Conservation (phyloP, 2,329 filamentous ascomycete species). For the Diplodia seriata region DNA sequence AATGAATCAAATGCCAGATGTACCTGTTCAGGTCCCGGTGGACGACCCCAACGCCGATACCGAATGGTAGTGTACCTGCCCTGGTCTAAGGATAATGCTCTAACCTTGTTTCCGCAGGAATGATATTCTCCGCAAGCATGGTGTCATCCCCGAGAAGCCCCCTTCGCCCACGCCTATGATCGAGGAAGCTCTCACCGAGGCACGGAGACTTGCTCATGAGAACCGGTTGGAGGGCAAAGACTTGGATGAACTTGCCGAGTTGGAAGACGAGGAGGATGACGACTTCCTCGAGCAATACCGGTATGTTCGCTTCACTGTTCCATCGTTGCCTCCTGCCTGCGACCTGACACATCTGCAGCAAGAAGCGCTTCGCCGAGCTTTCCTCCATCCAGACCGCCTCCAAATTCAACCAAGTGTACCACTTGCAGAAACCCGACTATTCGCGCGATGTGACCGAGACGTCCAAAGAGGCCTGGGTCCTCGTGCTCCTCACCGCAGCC, state of each 20-base stretch:
- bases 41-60: conserved; percentile 91
- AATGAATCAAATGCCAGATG: conserved; percentile 55
- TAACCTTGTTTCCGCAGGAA: conserved; percentile 69
- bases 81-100: conserved; percentile 24
- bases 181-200: conserved; percentile 89
- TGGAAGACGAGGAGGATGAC: conserved; percentile 96
- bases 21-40: conserved; percentile 80
- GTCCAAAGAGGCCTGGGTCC: conserved; percentile 69
- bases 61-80: conserved; percentile 73
- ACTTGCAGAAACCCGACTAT: conserved; percentile 93
- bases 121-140: conserved; percentile 95
- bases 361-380: conserved; percentile 86
- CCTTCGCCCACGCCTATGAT: conserved; percentile 95
- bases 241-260: conserved; percentile 87
- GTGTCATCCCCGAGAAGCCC: conserved; percentile 96
- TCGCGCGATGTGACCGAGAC: conserved; percentile 89
- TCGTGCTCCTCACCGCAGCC: conserved; percentile 84
- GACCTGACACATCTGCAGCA: conserved; percentile 47
- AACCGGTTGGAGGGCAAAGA: conserved; percentile 94
- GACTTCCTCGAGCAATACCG: conserved; percentile 87
- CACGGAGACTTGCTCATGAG: conserved; percentile 82
- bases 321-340: not conserved
- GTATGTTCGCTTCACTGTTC: conserved; percentile 41
- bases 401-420: conserved; percentile 89
- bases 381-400: conserved; percentile 76